Evolutionary conservation across 805 yeast genomes (phyloP).

Genomic region (Pichia phayaonensis): DNA sequence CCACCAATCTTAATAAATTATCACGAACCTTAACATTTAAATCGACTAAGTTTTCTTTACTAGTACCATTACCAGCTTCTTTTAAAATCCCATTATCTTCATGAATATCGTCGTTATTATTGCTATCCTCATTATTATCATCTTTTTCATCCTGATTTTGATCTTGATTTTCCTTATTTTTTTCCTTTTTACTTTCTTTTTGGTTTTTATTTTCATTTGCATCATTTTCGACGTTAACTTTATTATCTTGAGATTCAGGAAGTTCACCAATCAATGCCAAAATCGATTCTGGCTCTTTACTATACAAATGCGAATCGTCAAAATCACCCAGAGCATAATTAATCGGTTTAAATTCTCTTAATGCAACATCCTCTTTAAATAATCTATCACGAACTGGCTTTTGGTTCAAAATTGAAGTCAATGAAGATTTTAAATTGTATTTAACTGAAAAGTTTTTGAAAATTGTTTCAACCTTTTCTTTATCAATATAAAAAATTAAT

Average conservation of each 20-base stretch:
- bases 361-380: slow-evolving; percentile 56
- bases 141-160: not conserved
- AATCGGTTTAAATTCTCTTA: slow-evolving; percentile 53
- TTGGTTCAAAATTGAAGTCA: slow-evolving; percentile 7
- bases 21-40: slow-evolving; percentile 27
- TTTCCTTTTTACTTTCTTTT: not conserved
- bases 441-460: not conserved
- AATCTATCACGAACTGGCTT: slow-evolving; percentile 44
- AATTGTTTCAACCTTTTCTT: not conserved
- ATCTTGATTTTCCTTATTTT: not conserved
- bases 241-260: slow-evolving; percentile 3
- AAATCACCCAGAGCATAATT: slow-evolving; percentile 52
- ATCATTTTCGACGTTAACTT: not conserved
- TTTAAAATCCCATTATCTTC: not conserved
- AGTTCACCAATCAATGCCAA: slow-evolving; percentile 29
- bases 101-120: too few relatives aligned
- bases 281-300: slow-evolving; percentile 22
- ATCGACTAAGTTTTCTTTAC: slow-evolving; percentile 11
- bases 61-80: not conserved
- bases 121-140: too few relatives aligned
- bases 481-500: slow-evolving; percentile 4
- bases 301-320: slow-evolving; percentile 44
- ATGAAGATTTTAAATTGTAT: slow-evolving; percentile 1
- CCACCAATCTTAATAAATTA: slow-evolving; percentile 25
- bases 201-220: not conserved